Percentiles rank a stretch among this genome's conserved stretches.
These are phyloP conservation scores for Austroboletus rostrupii DNA, from an alignment of 1,284 basidiomycete genomes.

Conservation along the genomic window DNA sequence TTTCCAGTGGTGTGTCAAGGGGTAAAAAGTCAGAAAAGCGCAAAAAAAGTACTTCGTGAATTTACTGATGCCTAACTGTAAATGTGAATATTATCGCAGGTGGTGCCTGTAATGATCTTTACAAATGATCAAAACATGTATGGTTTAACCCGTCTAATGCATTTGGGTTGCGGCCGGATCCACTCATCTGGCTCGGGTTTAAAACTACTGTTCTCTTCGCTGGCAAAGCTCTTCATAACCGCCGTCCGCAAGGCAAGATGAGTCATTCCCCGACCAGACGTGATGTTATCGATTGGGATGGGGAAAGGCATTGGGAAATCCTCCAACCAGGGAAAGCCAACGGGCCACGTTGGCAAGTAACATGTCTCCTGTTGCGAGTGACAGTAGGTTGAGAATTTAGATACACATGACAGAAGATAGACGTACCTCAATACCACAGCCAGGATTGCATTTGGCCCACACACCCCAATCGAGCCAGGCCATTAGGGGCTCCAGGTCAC, in stretches of 20 bases:
- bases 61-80: no score
- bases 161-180: neutral
- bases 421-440: conserved; percentile 34
- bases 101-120: no score
- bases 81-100: no score
- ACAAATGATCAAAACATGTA: neutral
- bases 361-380: neutral
- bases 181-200: neutral
- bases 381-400: neutral
- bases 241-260: neutral
- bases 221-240: neutral
- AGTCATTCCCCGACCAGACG: neutral
- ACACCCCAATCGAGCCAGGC: conserved; percentile 40
- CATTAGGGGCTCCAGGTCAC: conserved; percentile 31
- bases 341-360: neutral
- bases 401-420: neutral
- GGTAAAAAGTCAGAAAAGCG: no score
- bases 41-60: no score
- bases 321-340: neutral
- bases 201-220: neutral
- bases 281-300: neutral
- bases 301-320: neutral
- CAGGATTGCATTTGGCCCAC: conserved; percentile 37
- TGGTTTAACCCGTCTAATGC: neutral
- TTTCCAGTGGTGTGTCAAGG: no score